Evolutionary conservation across 257 asterid species (phyloP).

Genomic region (Marsdenia floribunda): DNA sequence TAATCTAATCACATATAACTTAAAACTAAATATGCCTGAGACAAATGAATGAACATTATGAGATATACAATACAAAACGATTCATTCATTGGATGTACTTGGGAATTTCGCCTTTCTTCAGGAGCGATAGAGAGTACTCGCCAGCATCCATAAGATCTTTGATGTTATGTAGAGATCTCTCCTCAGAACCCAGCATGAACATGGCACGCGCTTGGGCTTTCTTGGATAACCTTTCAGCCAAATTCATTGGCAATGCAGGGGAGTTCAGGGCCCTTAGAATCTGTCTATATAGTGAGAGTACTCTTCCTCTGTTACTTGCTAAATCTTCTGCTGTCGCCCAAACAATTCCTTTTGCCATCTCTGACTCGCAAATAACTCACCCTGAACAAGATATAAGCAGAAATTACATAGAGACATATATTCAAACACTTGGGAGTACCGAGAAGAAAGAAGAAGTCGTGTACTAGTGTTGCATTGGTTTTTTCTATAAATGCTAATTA

Average conservation of each 20-base stretch:
- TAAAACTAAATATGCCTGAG: neutral
- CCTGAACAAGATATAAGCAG: neutral
- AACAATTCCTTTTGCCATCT: conserved; percentile 68
- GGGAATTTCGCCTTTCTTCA: conserved; percentile 66
- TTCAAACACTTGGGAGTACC: conserved; percentile 10
- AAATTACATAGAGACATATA: neutral
- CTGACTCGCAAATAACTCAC: neutral
- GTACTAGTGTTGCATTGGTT: no score
- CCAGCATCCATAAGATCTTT: conserved; percentile 79
- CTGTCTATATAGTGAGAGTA: conserved; percentile 65
- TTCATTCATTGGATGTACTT: conserved; percentile 31
- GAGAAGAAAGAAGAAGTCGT: neutral
- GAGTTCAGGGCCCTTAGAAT: conserved; percentile 75
- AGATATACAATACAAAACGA: neutral
- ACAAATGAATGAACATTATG: neutral
- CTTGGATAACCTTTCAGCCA: conserved; percentile 63
- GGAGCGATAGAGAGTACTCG: conserved; percentile 63
- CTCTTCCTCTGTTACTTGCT: conserved; percentile 56
- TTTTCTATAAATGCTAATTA: no score
- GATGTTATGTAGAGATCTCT: conserved; percentile 71
- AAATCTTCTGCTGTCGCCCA: conserved; percentile 89
- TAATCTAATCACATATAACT: neutral
- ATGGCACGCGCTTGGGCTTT: conserved; percentile 78
- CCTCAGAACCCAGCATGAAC: conserved; percentile 71
- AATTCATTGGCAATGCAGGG: conserved; percentile 64